Conservation (phyloP, 202 grass and related monocot species). For the Dendrocalamus latiflorus region DNA sequence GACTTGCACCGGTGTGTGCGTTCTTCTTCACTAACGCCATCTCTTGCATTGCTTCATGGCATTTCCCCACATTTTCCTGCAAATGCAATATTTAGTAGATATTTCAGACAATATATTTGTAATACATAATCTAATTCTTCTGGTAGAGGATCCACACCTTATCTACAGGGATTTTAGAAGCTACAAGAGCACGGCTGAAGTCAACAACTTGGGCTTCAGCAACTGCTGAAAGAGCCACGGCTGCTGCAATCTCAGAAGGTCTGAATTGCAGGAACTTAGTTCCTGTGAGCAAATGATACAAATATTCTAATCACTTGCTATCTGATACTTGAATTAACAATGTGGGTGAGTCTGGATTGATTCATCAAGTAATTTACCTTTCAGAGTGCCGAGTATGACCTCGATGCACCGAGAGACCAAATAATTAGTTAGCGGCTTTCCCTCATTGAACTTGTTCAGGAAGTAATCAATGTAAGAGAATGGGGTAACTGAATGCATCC, state of each 20-base stretch:
- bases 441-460: constrained; percentile 33
- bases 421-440: constrained; percentile 13
- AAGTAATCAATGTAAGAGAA: constrained; percentile 48
- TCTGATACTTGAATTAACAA: neutral
- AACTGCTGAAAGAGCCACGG: constrained; percentile 30
- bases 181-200: neutral
- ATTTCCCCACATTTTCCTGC: constrained; percentile 43
- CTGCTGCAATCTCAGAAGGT: constrained; percentile 65
- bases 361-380: constrained; percentile 34
- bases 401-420: constrained; percentile 36
- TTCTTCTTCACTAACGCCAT: constrained; percentile 27
- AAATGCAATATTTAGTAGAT: neutral
- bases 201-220: constrained; percentile 9
- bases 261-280: constrained; percentile 47
- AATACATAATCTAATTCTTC: neutral
- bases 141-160: constrained; percentile 35
- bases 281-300: constrained; percentile 33
- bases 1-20: neutral
- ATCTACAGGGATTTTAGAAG: constrained; percentile 30
- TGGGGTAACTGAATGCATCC: constrained; percentile 44
- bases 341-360: neutral
- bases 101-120: neutral
- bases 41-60: constrained; percentile 39
- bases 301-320: neutral
- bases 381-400: constrained; percentile 39